Base-by-base conservation (phyloP, 2,329 filamentous ascomycete genomes). In the Microsporum ferrugineum region DNA sequence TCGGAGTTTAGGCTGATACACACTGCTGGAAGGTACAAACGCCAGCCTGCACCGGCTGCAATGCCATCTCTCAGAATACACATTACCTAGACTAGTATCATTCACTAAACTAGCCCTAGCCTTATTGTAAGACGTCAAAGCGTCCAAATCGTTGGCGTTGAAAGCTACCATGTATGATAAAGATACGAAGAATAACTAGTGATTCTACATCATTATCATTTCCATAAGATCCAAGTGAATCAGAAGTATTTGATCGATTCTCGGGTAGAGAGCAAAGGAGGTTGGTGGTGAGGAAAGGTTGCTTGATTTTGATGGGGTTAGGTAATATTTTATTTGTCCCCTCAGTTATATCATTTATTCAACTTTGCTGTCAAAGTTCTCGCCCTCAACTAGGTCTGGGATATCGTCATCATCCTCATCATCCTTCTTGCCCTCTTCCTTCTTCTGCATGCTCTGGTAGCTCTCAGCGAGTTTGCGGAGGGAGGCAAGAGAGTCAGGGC, bases 391-490 rank as follows among this genome's bases (percentile, higher is more conserved):
- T 68, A 99, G 83, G 70, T 97, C 91, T 70, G 94, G 94, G 76
- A 99, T 99, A 77, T 97, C 94, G 65, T 82, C 79, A 67, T 84
- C 82, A 70, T 95, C 91, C 39, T 83, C 82, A 61, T 81, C 80
- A 61, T 86, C 84, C 71, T 87, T 84, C 77, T 88, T 86, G 71
- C 85, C 88, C 67, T 85, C 87, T 77, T 89, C 88, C 74, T 86
- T 87, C 87, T 96, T 96, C 82, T 96, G 92, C 85, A 97, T 86
- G 82, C 85, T 94, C 86, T 99, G 94, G 85, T 99, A 99, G 84
- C 88, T 95, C 85, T 99, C 94, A 71, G 94, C 94, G 66, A 99
- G 85, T 84, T 97, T 97, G 78, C 94, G 89, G 73, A 99, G 89
- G 66, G 91, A 96, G 64, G 94, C 94, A 63, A 99, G 88, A 66